These are phyloP conservation scores for Medicago ruthenica DNA, from an alignment of 306 rosid genomes.

Conservation along the genomic window DNA sequence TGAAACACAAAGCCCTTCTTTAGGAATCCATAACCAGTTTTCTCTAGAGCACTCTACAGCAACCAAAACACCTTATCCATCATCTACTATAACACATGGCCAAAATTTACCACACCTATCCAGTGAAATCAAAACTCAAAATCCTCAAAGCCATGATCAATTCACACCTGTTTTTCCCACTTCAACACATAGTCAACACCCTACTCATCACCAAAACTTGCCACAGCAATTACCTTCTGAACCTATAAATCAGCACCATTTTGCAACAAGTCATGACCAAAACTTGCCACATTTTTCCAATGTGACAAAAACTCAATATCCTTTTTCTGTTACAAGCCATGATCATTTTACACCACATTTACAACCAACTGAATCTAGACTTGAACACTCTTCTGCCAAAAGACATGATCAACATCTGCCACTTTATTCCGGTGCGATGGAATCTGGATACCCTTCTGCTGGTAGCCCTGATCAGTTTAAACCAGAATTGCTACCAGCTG, in stretches of 20 bases:
- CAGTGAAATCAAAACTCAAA: conserved; percentile 31
- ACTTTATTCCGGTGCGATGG: not conserved
- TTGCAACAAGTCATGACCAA: conserved; percentile 5
- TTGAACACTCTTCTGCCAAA: not conserved
- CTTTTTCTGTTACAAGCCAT: not conserved
- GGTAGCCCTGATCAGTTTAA: not conserved
- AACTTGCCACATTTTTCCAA: not conserved
- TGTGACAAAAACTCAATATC: not conserved
- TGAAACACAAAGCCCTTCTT: conserved; percentile 33
- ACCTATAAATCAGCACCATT: too few relatives aligned
- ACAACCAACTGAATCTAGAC: not conserved
- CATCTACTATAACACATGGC: not conserved
- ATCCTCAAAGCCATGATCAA: conserved; percentile 35
- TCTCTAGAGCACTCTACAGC: conserved; percentile 7
- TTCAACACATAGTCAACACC: conserved; percentile 6
- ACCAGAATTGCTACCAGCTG: not conserved
- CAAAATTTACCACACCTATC: conserved; percentile 27
- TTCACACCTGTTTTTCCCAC: not conserved
- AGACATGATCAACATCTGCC: not conserved
- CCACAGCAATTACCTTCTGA: too few relatives aligned
- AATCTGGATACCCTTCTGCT: not conserved
- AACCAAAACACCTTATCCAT: conserved; percentile 39
- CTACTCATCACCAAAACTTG: conserved; percentile 6
- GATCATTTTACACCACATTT: too few relatives aligned
- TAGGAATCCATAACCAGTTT: conserved; percentile 28